Conservation (phyloP, 176 grass and related monocot genomes). For the Carex pumila region DNA sequence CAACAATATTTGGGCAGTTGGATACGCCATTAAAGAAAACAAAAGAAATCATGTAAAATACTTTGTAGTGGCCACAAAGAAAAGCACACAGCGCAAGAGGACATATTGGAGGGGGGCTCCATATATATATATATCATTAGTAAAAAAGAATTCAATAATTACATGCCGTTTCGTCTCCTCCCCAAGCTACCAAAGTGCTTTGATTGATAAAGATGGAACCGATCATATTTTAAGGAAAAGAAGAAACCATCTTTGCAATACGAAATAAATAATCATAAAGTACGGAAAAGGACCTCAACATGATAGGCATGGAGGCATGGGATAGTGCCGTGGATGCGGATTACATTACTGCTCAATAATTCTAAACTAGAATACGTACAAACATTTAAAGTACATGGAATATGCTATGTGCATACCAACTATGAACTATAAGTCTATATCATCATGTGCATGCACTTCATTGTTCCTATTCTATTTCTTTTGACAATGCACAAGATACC, state of each 20-base stretch:
- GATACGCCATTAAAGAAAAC: constrained; percentile 1
- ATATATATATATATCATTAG: not conserved
- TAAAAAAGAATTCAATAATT: constrained; percentile 13
- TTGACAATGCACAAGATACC: no score
- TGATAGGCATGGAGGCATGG: not conserved
- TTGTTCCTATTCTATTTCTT: no score
- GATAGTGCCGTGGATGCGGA: not conserved
- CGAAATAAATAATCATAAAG: constrained; percentile 3
- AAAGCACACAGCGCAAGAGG: not conserved
- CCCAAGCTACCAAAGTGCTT: constrained; percentile 13
- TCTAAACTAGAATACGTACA: constrained; percentile 4
- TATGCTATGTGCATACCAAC: not conserved
- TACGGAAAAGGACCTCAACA: not conserved
- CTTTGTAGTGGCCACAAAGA: not conserved
- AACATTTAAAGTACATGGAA: not conserved
- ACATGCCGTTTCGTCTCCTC: not conserved
- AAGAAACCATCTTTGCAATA: constrained; percentile 7
- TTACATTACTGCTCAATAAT: not conserved
- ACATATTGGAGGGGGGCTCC: not conserved
- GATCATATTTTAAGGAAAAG: constrained; percentile 22
- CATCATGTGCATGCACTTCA: no score
- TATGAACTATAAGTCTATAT: no score
- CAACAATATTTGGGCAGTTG: not conserved
- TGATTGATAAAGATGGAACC: constrained; percentile 22
- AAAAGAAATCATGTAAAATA: not conserved